Evolutionary conservation across 2,329 filamentous ascomycete genomes (phyloP).

Genomic region (Ophiostoma perfectum): DNA sequence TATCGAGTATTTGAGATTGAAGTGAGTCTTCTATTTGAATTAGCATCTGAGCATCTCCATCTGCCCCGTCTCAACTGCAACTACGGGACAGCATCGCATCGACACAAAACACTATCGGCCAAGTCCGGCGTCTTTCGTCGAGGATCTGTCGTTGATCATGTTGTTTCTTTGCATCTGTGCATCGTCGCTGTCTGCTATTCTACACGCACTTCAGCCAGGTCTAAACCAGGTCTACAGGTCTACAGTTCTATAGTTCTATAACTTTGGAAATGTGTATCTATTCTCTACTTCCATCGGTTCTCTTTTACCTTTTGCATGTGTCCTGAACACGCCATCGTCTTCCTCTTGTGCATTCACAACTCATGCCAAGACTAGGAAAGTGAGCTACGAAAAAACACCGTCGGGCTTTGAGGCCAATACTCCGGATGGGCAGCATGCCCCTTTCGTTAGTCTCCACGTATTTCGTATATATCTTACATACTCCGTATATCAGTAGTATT

Average conservation of each 20-base stretch:
- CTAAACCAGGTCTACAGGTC: too few relatives aligned
- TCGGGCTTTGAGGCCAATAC: neutral
- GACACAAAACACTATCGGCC: neutral
- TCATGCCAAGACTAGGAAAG: too few relatives aligned
- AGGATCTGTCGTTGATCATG: too few relatives aligned
- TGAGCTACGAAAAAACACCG: neutral
- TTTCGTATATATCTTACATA: neutral
- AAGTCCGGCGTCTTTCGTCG: neutral
- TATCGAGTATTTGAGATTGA: neutral
- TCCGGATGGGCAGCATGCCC: neutral
- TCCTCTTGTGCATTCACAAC: too few relatives aligned
- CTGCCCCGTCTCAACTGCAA: neutral
- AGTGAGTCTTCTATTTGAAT: neutral
- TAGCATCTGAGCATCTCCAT: neutral
- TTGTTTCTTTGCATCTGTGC: too few relatives aligned
- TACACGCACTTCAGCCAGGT: too few relatives aligned
- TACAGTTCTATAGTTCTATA: too few relatives aligned
- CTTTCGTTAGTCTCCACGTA: neutral
- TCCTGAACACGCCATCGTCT: too few relatives aligned
- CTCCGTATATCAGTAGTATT: neutral
- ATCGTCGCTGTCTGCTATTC: too few relatives aligned
- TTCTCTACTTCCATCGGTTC: too few relatives aligned
- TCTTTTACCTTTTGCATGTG: too few relatives aligned
- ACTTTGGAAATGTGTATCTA: too few relatives aligned
- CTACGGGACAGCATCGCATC: slow-evolving; percentile 3